Evolutionary conservation across 1,284 basidiomycete genomes (phyloP), one percentile per base, ranked within the genome.

Genomic region (Ustilago hordei): DNA sequence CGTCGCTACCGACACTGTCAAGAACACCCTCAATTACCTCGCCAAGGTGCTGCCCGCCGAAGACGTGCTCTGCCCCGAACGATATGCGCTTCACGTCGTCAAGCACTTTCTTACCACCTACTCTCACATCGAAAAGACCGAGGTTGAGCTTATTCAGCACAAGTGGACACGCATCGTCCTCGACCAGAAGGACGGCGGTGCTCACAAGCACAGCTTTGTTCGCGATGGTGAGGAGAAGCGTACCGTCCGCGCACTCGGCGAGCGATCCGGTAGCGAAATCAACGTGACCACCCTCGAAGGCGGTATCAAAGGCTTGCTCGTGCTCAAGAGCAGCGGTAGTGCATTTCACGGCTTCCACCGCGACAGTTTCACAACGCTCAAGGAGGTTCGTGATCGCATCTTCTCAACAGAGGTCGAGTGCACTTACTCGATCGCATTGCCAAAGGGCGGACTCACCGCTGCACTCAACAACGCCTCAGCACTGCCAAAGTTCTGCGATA

Each of bases 141-240:
- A 91, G 72, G 88, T 98, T 65, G 91, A 91, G 11, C 87, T 98
- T 68, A 91, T 93, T 86, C 90, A 92, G 81, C 90, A 95, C 68
- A 91, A 93, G 63, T 98, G 95, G 95, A 88, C 91, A 19, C 91
- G 95, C 9, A 94, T 98, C 75, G 86, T 88, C 4, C 89, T 92
- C 28, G 75, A 79, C 28, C 50, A 62, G 28, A 75, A 80, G 52
- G 88, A 90, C 75, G 81, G 80, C 41, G 77, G 82, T 28, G 86
- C 87, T 0, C 95, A 98, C 87, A 88, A 91, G 45, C 93, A 95
- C 86, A 90, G 93, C 28, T 98, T 97, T 87, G 89, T 91, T 61
- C 89, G 95, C 36, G 93, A 98, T 80, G 95, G 95, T 1, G 93
- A 95, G 8, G 95, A 98, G 85, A 95, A 93, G 88, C 89, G 91